A percentile compares a stretch with the other conserved stretches of the same genome.
Evolutionary conservation across 441 rosid genomes (phyloP).

Genomic region (Flueggea neowawraea): DNA sequence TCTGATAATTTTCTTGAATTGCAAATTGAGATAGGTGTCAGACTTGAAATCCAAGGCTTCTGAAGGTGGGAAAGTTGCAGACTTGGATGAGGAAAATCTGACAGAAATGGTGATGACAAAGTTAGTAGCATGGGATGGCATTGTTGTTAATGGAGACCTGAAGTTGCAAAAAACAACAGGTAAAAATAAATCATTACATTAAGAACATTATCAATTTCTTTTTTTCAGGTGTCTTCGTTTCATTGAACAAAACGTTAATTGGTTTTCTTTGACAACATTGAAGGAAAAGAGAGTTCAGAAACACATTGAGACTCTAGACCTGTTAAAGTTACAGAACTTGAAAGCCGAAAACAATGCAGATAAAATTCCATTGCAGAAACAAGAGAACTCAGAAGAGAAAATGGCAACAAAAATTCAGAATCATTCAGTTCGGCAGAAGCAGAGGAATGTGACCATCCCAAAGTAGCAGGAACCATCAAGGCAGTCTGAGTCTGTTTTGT

Average conservation of each 20-base stretch:
- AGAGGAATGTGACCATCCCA: constrained; percentile 22
- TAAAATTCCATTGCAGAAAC: constrained; percentile 14
- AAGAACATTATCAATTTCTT: no score
- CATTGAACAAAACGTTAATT: not conserved
- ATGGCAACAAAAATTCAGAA: constrained; percentile 9
- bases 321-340: constrained; percentile 65
- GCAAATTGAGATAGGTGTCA: constrained; percentile 52
- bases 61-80: constrained; percentile 67
- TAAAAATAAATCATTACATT: constrained; percentile 6
- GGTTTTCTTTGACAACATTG: constrained; percentile 1
- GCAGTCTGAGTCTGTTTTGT: constrained; percentile 39
- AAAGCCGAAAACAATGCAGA: constrained; percentile 11
- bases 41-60: constrained; percentile 50
- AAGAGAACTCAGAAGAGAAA: constrained; percentile 32
- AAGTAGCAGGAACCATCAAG: constrained; percentile 28
- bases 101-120: constrained; percentile 78
- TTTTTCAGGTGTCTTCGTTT: not conserved
- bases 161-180: constrained; percentile 88
- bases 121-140: constrained; percentile 71
- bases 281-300: constrained; percentile 88
- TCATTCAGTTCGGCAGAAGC: constrained; percentile 6
- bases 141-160: constrained; percentile 65
- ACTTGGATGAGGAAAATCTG: constrained; percentile 49
- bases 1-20: constrained; percentile 1
- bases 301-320: constrained; percentile 70